A percentile compares a stretch with the other conserved stretches of the same genome.
Evolutionary conservation across 805 yeast genomes (phyloP).

Genomic region (Kazachstania bromeliacearum): DNA sequence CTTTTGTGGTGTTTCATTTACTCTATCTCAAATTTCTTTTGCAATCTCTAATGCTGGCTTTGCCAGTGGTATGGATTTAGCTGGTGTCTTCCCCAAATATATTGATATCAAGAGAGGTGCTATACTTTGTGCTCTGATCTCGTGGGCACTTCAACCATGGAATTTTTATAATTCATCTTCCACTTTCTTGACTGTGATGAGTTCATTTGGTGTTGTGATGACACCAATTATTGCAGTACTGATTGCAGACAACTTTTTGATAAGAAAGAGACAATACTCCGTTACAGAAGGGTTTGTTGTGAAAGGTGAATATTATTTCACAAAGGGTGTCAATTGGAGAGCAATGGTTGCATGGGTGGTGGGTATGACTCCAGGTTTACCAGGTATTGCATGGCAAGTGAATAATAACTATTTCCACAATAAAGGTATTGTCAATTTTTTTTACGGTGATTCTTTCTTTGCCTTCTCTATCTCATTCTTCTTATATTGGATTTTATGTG

Average conservation of each 20-base stretch:
- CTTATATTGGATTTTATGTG: slow-evolving; percentile 29
- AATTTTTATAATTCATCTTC: slow-evolving; percentile 30
- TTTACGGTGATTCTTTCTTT: slow-evolving; percentile 36
- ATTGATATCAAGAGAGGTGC: slow-evolving; percentile 35
- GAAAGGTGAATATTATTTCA: slow-evolving; percentile 30
- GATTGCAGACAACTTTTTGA: slow-evolving; percentile 33
- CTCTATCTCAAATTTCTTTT: slow-evolving; percentile 31
- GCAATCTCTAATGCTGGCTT: slow-evolving; percentile 32
- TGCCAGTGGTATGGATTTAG: slow-evolving; percentile 37
- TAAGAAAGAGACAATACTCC: slow-evolving; percentile 30
- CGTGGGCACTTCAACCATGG: slow-evolving; percentile 33
- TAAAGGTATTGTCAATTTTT: slow-evolving; percentile 34
- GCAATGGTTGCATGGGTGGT: slow-evolving; percentile 26
- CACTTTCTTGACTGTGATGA: slow-evolving; percentile 31
- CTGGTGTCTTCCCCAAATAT: slow-evolving; percentile 33
- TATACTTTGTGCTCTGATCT: slow-evolving; percentile 24
- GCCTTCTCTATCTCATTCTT: slow-evolving; percentile 33
- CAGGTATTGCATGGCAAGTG: slow-evolving; percentile 35
- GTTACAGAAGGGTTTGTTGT: slow-evolving; percentile 22
- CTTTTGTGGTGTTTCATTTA: slow-evolving; percentile 32
- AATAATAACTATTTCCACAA: slow-evolving; percentile 19
- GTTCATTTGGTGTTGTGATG: slow-evolving; percentile 31
- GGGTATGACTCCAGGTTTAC: slow-evolving; percentile 39
- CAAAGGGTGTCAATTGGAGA: slow-evolving; percentile 33
- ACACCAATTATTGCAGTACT: slow-evolving; percentile 32